Evolutionary conservation across 352 stramenopile species (phyloP).

Genomic region (Globisporangium iwayamae): DNA sequence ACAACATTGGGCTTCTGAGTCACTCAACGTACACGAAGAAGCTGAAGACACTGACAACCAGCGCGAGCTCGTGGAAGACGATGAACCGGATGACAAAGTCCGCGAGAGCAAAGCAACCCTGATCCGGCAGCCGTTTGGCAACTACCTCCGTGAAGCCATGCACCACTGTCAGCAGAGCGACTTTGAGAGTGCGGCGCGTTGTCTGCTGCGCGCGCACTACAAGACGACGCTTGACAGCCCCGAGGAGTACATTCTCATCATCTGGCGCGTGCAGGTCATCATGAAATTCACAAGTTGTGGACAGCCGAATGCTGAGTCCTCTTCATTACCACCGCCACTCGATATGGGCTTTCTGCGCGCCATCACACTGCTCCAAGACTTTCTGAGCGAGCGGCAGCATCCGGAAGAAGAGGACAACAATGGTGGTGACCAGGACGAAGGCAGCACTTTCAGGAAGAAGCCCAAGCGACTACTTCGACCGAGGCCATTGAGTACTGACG

Average conservation of each 20-base stretch:
- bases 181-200: slow-evolving; percentile 23
- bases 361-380: slow-evolving; percentile 29
- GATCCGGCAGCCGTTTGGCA: slow-evolving; percentile 11
- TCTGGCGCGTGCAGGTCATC: slow-evolving; percentile 41
- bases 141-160: slow-evolving; percentile 25
- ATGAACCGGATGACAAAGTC: not conserved
- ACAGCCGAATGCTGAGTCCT: not conserved
- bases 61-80: slow-evolving; percentile 3
- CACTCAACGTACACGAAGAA: not conserved
- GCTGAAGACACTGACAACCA: slow-evolving; percentile 10
- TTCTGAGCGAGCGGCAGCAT: slow-evolving; percentile 28
- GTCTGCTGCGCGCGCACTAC: slow-evolving; percentile 48
- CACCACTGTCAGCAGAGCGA: slow-evolving; percentile 5
- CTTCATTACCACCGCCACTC: not conserved
- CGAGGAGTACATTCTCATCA: slow-evolving; percentile 44
- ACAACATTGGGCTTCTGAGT: slow-evolving; percentile 18
- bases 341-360: slow-evolving; percentile 17
- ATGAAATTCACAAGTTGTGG: slow-evolving; percentile 2
- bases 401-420: slow-evolving; percentile 21
- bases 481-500: not conserved
- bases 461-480: not conserved
- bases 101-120: slow-evolving; percentile 7
- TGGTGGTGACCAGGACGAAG: not conserved
- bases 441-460: not conserved
- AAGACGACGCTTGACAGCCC: slow-evolving; percentile 44